phyloP scores from a whole-genome alignment of 345 rosid species.

The Gossypium mustelinum region DNA sequence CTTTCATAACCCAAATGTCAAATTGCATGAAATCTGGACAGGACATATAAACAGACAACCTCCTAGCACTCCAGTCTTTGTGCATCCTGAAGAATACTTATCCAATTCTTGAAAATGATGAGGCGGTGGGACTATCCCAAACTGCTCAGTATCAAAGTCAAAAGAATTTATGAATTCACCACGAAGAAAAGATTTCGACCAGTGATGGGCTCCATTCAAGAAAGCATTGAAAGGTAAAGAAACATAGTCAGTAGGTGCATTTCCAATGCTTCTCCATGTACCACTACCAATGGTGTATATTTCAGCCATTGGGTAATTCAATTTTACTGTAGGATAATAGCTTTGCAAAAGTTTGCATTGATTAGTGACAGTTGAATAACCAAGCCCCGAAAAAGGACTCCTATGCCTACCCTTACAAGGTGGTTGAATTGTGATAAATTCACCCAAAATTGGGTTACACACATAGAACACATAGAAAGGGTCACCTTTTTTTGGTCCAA shows the following conservation, averaged over 20 bases:
- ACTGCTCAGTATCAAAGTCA: slow-evolving; percentile 18
- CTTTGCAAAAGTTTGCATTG: slow-evolving; percentile 17
- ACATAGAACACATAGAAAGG: slow-evolving; percentile 2
- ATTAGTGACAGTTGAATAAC: slow-evolving; percentile 14
- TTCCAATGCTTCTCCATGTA: slow-evolving; percentile 17
- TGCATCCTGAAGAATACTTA: neutral
- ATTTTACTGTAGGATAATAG: neutral
- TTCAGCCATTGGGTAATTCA: neutral
- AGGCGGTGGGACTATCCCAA: slow-evolving; percentile 7
- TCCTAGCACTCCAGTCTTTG: slow-evolving; percentile 15
- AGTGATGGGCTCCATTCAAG: slow-evolving; percentile 17
- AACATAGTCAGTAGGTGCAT: slow-evolving; percentile 11
- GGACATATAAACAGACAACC: slow-evolving; percentile 8
- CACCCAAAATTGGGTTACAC: slow-evolving; percentile 17
- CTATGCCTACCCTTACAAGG: slow-evolving; percentile 1
- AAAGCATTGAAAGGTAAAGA: slow-evolving; percentile 16
- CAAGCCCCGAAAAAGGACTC: slow-evolving; percentile 12
- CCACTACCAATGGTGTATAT: slow-evolving; percentile 15
- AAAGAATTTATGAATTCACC: slow-evolving; percentile 11
- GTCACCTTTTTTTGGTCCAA: neutral
- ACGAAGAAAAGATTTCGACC: neutral
- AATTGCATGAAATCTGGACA: neutral
- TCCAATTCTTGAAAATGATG: neutral
- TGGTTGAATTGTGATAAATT: neutral
- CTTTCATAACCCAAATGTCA: slow-evolving; percentile 21